phyloP scores from a whole-genome alignment of 495 filamentous ascomycete genomes.

The Letharia lupina region DNA sequence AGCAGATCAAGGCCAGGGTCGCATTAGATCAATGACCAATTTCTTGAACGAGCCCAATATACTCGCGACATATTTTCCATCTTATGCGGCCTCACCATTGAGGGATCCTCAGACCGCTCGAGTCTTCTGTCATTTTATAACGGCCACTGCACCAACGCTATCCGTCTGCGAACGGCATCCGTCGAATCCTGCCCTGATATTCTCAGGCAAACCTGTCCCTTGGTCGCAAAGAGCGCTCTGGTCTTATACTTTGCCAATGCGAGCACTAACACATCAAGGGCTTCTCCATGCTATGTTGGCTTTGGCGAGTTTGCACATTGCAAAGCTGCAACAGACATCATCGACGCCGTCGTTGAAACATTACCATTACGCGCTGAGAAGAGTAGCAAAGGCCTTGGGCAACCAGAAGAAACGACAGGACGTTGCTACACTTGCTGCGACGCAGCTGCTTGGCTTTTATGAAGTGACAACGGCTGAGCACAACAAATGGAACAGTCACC shows the following conservation, averaged over 20 bases:
- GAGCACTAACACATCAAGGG: constrained; percentile 73
- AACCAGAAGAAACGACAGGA: constrained; percentile 63
- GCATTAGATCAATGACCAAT: constrained; percentile 52
- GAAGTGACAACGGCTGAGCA: constrained; percentile 94
- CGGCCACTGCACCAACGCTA: constrained; percentile 77
- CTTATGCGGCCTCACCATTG: constrained; percentile 67
- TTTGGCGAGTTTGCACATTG: constrained; percentile 78
- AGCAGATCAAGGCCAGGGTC: constrained; percentile 43
- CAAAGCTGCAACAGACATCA: constrained; percentile 64
- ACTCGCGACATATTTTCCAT: constrained; percentile 70
- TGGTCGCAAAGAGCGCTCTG: constrained; percentile 68
- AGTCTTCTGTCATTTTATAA: constrained; percentile 88
- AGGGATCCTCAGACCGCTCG: constrained; percentile 75
- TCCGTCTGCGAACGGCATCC: constrained; percentile 83
- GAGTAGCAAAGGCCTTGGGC: constrained; percentile 65
- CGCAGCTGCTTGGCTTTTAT: constrained; percentile 82
- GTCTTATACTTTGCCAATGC: constrained; percentile 80
- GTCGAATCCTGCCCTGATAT: constrained; percentile 64
- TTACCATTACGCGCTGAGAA: constrained; percentile 76
- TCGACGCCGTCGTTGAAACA: constrained; percentile 78
- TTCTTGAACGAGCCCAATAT: constrained; percentile 61
- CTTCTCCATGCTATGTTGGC: constrained; percentile 90
- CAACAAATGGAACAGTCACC: constrained; percentile 88
- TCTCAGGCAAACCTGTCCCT: constrained; percentile 55
- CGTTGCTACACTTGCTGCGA: constrained; percentile 76